Conservation (phyloP, 2,329 filamentous ascomycete genomes). For the Dactylellina sp. region DNA sequence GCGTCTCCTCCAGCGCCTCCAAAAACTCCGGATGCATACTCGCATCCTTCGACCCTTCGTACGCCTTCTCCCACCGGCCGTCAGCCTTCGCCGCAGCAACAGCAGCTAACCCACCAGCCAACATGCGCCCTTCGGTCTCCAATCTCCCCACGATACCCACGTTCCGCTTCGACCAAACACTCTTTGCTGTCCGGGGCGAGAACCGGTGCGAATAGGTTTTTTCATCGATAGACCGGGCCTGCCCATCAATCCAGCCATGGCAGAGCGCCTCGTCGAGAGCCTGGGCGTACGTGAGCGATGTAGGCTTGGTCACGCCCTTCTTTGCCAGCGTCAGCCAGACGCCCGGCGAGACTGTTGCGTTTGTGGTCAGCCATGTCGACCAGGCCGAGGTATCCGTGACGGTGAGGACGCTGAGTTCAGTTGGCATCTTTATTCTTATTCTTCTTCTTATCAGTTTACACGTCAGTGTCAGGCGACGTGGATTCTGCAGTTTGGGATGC, state of each 20-base stretch:
- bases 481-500: no score
- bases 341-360: slow-evolving; percentile 58
- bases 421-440: slow-evolving; percentile 21
- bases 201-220: slow-evolving; percentile 70
- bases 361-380: slow-evolving; percentile 60
- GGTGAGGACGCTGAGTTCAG: slow-evolving; percentile 59
- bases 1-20: slow-evolving; percentile 64
- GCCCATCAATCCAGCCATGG: slow-evolving; percentile 74
- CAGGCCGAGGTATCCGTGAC: slow-evolving; percentile 59
- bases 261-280: slow-evolving; percentile 66
- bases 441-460: no score
- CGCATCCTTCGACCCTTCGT: slow-evolving; percentile 67
- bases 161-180: slow-evolving; percentile 73
- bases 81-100: slow-evolving; percentile 70
- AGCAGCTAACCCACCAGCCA: slow-evolving; percentile 66
- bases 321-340: slow-evolving; percentile 62
- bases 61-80: slow-evolving; percentile 72
- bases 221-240: slow-evolving; percentile 66
- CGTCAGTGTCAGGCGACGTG: neutral
- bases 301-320: slow-evolving; percentile 59
- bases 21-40: slow-evolving; percentile 67
- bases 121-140: slow-evolving; percentile 67
- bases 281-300: slow-evolving; percentile 62
- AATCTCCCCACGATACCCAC: slow-evolving; percentile 68
- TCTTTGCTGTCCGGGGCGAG: slow-evolving; percentile 70